phyloP scores from a whole-genome alignment of 805 yeast genomes.

The Saccharomycopsis fermentans region DNA sequence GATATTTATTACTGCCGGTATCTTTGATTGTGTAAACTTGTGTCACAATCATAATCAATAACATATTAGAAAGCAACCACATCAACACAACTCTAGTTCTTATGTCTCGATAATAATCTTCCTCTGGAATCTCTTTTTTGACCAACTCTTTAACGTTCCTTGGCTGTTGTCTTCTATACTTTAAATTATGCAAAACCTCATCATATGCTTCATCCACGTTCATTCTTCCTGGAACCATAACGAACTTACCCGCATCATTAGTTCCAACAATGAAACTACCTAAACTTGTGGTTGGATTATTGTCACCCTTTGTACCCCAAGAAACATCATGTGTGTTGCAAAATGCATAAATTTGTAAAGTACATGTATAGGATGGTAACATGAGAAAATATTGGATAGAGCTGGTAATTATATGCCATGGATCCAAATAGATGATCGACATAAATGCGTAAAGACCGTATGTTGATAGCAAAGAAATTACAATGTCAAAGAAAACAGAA shows the following conservation, averaged over 20 bases:
- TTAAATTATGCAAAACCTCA: slow-evolving; percentile 59
- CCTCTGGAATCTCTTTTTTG: slow-evolving; percentile 33
- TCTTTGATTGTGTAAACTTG: slow-evolving; percentile 69
- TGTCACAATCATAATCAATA: slow-evolving; percentile 77
- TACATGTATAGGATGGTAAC: slow-evolving; percentile 86
- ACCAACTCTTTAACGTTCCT: slow-evolving; percentile 35
- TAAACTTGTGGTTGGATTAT: slow-evolving; percentile 53
- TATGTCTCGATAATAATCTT: slow-evolving; percentile 90
- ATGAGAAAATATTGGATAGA: slow-evolving; percentile 79
- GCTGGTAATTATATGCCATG: slow-evolving; percentile 92
- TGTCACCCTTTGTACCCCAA: slow-evolving; percentile 98
- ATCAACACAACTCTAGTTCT: slow-evolving; percentile 89
- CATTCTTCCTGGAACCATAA: slow-evolving; percentile 57
- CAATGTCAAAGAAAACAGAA: slow-evolving; percentile 59
- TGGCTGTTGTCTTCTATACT: slow-evolving; percentile 58
- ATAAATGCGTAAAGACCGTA: slow-evolving; percentile 79
- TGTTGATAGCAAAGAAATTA: slow-evolving; percentile 79
- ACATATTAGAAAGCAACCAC: slow-evolving; percentile 82
- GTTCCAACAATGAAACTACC: slow-evolving; percentile 78
- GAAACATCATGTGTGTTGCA: slow-evolving; percentile 98
- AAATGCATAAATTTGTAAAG: slow-evolving; percentile 90
- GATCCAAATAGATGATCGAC: slow-evolving; percentile 82
- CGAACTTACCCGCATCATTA: slow-evolving; percentile 74
- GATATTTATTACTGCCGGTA: slow-evolving; percentile 58
- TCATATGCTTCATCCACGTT: slow-evolving; percentile 79